These are phyloP conservation scores for Pecoramyces ruminantium DNA, from an alignment of 192 early-diverging fungal genomes.

Conservation along the genomic window DNA sequence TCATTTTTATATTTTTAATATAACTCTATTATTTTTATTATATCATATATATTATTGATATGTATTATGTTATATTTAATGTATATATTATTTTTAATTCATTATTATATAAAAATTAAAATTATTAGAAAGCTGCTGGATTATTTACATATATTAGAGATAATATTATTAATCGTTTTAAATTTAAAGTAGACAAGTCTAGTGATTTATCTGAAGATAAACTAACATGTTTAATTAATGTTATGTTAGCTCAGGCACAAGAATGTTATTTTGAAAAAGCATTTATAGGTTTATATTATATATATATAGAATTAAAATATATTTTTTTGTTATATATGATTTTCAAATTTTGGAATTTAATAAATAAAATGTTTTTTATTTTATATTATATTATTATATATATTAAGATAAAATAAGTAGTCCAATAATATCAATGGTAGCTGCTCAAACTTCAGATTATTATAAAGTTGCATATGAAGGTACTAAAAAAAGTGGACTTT, in stretches of 20 bases:
- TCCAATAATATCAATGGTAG: conserved; percentile 16
- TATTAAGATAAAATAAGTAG: conserved; percentile 23
- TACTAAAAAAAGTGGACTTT: conserved; percentile 3
- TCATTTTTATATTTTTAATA: no score
- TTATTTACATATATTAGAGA: conserved; percentile 16
- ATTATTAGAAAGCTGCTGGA: conserved; percentile 5
- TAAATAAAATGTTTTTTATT: no score
- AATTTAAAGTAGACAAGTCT: conserved; percentile 17
- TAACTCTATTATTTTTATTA: no score
- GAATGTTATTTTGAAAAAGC: neutral
- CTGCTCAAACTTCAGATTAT: conserved; percentile 24
- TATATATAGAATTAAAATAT: neutral
- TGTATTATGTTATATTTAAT: no score
- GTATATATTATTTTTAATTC: no score
- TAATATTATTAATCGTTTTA: conserved; percentile 18
- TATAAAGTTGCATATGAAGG: conserved; percentile 22
- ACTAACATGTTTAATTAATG: neutral
- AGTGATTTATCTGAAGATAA: neutral
- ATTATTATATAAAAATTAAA: no score
- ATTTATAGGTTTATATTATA: conserved; percentile 20
- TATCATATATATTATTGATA: no score
- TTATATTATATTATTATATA: no score
- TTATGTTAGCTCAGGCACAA: neutral
- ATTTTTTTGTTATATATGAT: no score
- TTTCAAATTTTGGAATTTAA: no score